Percentiles rank a stretch among this genome's conserved stretches.
Conservation (phyloP, 345 rosid species). For the Hibiscus mutabilis region DNA sequence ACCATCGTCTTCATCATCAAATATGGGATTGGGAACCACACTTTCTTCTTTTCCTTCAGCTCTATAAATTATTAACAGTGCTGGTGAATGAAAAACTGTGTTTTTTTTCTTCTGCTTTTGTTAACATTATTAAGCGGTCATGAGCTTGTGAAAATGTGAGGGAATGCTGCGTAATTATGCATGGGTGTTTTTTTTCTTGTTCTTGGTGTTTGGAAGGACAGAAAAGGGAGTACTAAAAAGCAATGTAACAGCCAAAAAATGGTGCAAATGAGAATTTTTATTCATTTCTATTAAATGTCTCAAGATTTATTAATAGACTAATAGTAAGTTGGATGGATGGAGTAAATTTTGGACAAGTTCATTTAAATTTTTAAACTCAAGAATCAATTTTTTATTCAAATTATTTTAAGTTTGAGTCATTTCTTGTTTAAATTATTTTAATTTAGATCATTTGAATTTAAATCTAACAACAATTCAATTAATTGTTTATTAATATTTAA, state of each 20-base stretch:
- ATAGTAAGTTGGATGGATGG: too few species aligned
- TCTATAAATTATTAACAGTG: constrained; percentile 38
- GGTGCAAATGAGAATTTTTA: constrained; percentile 11
- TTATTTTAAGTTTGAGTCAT: too few species aligned
- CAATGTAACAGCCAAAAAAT: constrained; percentile 13
- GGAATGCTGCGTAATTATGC: constrained; percentile 22
- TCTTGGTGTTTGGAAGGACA: constrained; percentile 27
- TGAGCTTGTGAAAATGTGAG: constrained; percentile 33
- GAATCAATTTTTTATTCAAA: too few species aligned
- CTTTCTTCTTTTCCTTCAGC: constrained; percentile 71
- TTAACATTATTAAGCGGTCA: constrained; percentile 26
- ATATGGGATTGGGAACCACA: constrained; percentile 42
- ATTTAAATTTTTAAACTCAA: too few species aligned
- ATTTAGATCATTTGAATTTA: too few species aligned
- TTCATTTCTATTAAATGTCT: constrained; percentile 18
- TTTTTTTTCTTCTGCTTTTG: background rate
- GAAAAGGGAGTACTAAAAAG: constrained; percentile 22
- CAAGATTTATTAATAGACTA: background rate
- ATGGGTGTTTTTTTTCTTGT: constrained; percentile 19
- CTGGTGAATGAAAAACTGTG: background rate
- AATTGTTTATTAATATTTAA: too few species aligned
- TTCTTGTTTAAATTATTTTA: too few species aligned
- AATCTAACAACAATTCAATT: too few species aligned
- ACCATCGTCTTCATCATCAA: background rate
- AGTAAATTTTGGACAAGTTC: constrained; percentile 23